Percentiles rank a stretch among this genome's conserved stretches.
These are phyloP conservation scores for Tulasnella sp. DNA, from an alignment of 768 basidiomycete genomes.

Conservation along the genomic window DNA sequence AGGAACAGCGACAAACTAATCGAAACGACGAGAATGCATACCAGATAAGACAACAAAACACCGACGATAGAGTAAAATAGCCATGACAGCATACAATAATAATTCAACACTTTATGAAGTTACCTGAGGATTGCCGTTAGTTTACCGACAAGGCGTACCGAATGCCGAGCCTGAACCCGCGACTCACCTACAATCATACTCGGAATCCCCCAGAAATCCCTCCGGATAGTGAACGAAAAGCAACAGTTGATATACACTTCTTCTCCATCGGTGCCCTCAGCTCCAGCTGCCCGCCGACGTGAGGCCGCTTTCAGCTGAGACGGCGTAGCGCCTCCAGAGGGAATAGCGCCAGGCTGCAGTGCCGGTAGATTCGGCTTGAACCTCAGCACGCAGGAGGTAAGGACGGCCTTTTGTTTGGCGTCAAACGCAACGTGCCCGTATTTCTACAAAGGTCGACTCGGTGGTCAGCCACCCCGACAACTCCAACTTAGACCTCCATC, in stretches of 20 bases:
- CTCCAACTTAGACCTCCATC: not conserved
- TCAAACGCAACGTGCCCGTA: slow-evolving; percentile 72
- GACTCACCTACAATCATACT: slow-evolving; percentile 67
- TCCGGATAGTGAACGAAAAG: slow-evolving; percentile 79
- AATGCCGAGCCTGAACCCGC: not conserved
- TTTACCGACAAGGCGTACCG: too few relatives aligned
- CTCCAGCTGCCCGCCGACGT: slow-evolving; percentile 2
- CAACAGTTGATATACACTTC: slow-evolving; percentile 76
- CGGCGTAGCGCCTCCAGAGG: slow-evolving; percentile 14
- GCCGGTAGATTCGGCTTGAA: slow-evolving; percentile 54
- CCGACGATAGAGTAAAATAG: not conserved
- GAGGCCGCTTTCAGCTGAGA: not conserved
- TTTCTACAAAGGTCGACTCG: slow-evolving; percentile 43
- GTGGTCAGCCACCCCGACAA: not conserved
- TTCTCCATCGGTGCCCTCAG: slow-evolving; percentile 29
- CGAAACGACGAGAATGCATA: too few relatives aligned
- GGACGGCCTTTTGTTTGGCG: slow-evolving; percentile 64
- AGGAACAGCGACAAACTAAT: too few relatives aligned
- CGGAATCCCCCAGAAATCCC: slow-evolving; percentile 77
- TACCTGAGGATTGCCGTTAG: not conserved
- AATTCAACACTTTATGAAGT: slow-evolving; percentile 14
- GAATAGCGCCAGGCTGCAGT: slow-evolving; percentile 1
- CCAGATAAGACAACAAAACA: not conserved
- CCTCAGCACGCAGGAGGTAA: slow-evolving; percentile 80
- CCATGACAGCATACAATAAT: not conserved